Evolutionary conservation across 345 rosid genomes (phyloP), one percentile per base, ranked within the genome.

Genomic region (Euclidium syriacum): DNA sequence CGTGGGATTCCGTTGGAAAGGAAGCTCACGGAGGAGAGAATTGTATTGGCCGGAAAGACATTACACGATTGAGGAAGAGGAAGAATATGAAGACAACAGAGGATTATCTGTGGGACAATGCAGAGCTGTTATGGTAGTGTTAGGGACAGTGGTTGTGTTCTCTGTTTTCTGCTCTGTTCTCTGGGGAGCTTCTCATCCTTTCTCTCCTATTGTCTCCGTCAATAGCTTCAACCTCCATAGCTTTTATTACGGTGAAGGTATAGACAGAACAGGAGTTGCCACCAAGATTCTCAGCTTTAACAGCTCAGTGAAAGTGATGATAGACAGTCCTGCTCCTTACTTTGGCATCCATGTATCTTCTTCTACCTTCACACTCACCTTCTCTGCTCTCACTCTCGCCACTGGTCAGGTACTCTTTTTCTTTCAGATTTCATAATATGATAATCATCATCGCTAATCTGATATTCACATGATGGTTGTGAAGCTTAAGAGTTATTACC

Each of bases 331-430:
- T 24, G 96, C 94, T 40, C 73, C 87, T 10, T 77, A 85, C 79
- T 90, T 87, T 57, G 96, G 97, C 10, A 85, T 87, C 58, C 91
- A 87, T 61, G 91, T 87, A 52, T 81, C 80, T 73, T 76, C 91
- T 46, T 58, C 81, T 5, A 75, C 82, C 3, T 71, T 87, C 69
- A 76, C 84, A 40, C 82, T 90, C 40, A 74, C 84, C 25, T 87
- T 80, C 73, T 83, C 89, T 1, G 72, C 82, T 59, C 72, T 90
- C 52, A 35, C 80, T 0, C 77, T 90, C 9, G 95, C 91, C 30
- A 78, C 84, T 41, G 91, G 94, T 34, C 81, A 80, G 94, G 96
- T 87, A 80, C 4, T 14, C 27, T 19, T 32, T 4, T 7, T 40
- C 8, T 47, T 39, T 49, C 22, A 23, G 27, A 30, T 19, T 0